These are phyloP conservation scores for Teunomyces stri DNA, from an alignment of 805 yeast species.

Conservation along the genomic window DNA sequence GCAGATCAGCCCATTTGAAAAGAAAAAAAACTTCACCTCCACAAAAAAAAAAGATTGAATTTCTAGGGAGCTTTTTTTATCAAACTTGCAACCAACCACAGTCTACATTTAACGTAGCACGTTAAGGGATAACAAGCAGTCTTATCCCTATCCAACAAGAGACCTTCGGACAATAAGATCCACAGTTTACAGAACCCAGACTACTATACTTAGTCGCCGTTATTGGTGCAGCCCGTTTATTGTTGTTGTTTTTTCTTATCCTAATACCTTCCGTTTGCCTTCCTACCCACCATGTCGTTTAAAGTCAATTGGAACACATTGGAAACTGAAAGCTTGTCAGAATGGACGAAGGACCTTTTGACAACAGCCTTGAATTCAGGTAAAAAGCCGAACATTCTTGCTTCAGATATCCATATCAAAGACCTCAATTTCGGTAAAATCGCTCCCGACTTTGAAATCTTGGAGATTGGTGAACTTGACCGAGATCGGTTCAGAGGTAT, in stretches of 20 bases:
- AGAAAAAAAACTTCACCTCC: neutral
- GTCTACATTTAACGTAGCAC: neutral
- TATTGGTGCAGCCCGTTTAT: neutral
- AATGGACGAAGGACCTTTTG: slow-evolving; percentile 62
- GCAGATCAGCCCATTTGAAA: neutral
- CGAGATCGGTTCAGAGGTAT: slow-evolving; percentile 77
- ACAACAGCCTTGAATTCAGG: slow-evolving; percentile 76
- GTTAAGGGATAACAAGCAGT: neutral
- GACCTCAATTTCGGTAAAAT: slow-evolving; percentile 71
- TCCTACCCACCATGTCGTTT: slow-evolving; percentile 56
- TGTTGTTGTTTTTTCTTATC: neutral
- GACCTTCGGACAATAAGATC: neutral
- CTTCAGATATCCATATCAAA: slow-evolving; percentile 63
- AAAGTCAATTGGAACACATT: slow-evolving; percentile 75
- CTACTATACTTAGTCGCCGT: neutral
- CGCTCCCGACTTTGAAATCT: slow-evolving; percentile 73
- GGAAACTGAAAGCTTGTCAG: slow-evolving; percentile 59
- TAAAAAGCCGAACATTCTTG: slow-evolving; percentile 65
- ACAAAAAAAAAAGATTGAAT: slow-evolving; percentile 3
- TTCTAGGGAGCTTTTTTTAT: neutral
- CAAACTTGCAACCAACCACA: neutral
- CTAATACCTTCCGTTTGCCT: neutral
- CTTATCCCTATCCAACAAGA: neutral
- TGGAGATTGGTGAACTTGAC: slow-evolving; percentile 81
- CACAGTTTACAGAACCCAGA: neutral